Evolutionary conservation across 768 basidiomycete genomes (phyloP).

Genomic region (Tephrocybe sp.): DNA sequence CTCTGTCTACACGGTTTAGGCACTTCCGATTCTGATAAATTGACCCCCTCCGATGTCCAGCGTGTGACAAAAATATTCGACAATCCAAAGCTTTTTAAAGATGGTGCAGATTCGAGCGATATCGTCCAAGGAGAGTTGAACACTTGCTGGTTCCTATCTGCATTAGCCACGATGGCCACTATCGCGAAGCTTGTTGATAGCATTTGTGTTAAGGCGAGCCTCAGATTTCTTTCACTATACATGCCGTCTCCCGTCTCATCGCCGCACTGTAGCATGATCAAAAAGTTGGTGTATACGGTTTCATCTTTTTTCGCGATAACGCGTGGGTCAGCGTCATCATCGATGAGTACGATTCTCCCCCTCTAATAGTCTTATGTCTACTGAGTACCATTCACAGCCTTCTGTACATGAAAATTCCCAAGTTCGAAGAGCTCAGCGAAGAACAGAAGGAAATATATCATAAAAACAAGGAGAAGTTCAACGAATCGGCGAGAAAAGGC

Average conservation of each 20-base stretch:
- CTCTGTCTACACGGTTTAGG: too few species aligned
- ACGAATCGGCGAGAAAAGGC: constrained; percentile 42
- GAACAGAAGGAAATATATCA: constrained; percentile 46
- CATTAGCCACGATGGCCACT: constrained; percentile 47
- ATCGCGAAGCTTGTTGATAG: constrained; percentile 45
- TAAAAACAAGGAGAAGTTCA: constrained; percentile 45
- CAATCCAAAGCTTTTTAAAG: constrained; percentile 46
- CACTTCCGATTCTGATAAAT: too few species aligned
- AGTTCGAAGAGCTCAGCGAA: constrained; percentile 45
- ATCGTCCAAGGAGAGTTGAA: constrained; percentile 47
- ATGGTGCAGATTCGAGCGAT: constrained; percentile 41
- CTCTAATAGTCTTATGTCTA: background rate
- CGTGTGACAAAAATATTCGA: constrained; percentile 51
- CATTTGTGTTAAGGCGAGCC: constrained; percentile 44
- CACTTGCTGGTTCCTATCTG: constrained; percentile 55
- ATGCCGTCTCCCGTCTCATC: background rate
- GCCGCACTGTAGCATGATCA: constrained; percentile 39
- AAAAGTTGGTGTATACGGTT: constrained; percentile 55
- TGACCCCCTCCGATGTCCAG: constrained; percentile 39
- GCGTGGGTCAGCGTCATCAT: constrained; percentile 53
- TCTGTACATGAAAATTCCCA: constrained; percentile 47
- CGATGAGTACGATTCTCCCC: constrained; percentile 41
- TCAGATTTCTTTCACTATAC: background rate
- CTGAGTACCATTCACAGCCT: constrained; percentile 29
- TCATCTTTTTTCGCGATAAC: constrained; percentile 53